A percentile compares a stretch with the other conserved stretches of the same genome.
Conservation (phyloP, 1,284 basidiomycete genomes). For the Bjerkandera adusta region DNA sequence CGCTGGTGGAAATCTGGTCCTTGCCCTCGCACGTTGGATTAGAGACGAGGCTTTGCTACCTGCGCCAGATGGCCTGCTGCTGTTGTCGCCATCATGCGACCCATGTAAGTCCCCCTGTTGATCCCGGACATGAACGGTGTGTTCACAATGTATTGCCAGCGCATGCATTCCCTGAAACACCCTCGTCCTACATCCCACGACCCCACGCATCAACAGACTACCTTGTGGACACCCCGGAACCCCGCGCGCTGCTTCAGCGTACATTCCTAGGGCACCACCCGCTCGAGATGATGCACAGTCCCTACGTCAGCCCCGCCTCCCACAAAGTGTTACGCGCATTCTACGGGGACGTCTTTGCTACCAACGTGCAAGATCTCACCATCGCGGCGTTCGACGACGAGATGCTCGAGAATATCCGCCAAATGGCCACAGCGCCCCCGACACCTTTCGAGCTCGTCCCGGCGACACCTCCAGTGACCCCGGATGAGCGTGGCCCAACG, state of each 20-base stretch:
- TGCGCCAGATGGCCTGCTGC: conserved; percentile 41
- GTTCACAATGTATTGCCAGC: conserved; percentile 24
- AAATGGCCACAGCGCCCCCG: conserved; percentile 21
- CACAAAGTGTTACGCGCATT: conserved; percentile 37
- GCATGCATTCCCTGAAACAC: conserved; percentile 44
- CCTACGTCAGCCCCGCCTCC: conserved; percentile 48
- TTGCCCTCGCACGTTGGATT: conserved; percentile 53
- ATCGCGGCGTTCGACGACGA: conserved; percentile 22
- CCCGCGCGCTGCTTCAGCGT: conserved; percentile 46
- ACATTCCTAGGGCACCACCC: conserved; percentile 46
- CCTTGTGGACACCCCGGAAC: conserved; percentile 51
- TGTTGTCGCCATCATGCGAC: conserved; percentile 38
- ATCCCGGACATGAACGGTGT: conserved; percentile 10
- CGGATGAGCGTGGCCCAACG: conserved; percentile 23
- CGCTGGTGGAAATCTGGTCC: conserved; percentile 68
- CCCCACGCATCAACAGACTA: conserved; percentile 48
- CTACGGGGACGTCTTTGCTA: conserved; percentile 31
- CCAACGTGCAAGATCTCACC: conserved; percentile 27
- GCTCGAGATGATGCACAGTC: conserved; percentile 46
- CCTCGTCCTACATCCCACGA: conserved; percentile 46
- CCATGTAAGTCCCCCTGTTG: conserved; percentile 20
- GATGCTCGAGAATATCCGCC: conserved; percentile 25
- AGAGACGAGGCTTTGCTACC: conserved; percentile 44
- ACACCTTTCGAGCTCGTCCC: conserved; percentile 13
- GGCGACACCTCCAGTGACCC: conserved; percentile 7